These are phyloP conservation scores for Lasiosphaeria miniovina DNA, from an alignment of 495 filamentous ascomycete species.

Conservation along the genomic window DNA sequence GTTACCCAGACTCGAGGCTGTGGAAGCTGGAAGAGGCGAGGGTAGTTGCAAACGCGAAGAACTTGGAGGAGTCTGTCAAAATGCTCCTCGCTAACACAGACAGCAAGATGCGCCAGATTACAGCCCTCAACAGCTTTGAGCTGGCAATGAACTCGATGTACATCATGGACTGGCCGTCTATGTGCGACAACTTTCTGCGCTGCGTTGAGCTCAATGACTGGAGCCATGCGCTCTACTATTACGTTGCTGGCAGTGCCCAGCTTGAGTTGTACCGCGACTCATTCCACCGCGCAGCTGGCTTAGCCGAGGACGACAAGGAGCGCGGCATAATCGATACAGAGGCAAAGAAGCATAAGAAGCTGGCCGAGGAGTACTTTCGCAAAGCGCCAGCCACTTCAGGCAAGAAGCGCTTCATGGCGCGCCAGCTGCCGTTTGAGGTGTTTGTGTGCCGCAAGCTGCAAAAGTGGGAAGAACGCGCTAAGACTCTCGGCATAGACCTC, in stretches of 20 bases:
- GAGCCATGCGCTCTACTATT: slow-evolving; percentile 88
- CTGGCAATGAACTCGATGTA: slow-evolving; percentile 77
- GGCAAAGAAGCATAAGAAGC: slow-evolving; percentile 46
- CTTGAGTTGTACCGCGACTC: slow-evolving; percentile 73
- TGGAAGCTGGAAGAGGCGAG: slow-evolving; percentile 91
- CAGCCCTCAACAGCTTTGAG: slow-evolving; percentile 79
- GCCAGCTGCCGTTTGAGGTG: slow-evolving; percentile 84
- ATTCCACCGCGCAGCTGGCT: slow-evolving; percentile 48
- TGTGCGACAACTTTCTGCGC: slow-evolving; percentile 69
- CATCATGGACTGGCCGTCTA: slow-evolving; percentile 66
- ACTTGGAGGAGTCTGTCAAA: slow-evolving; percentile 65
- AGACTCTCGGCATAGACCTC: slow-evolving; percentile 62
- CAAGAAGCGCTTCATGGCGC: slow-evolving; percentile 85
- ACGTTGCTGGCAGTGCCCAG: slow-evolving; percentile 75
- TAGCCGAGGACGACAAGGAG: slow-evolving; percentile 42
- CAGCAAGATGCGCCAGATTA: slow-evolving; percentile 81
- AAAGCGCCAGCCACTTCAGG: slow-evolving; percentile 73
- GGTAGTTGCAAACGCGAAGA: slow-evolving; percentile 64
- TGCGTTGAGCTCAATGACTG: slow-evolving; percentile 87
- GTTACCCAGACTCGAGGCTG: slow-evolving; percentile 78
- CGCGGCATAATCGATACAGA: slow-evolving; percentile 17
- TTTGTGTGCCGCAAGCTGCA: slow-evolving; percentile 81
- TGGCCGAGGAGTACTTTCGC: slow-evolving; percentile 66
- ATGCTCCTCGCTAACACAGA: slow-evolving; percentile 55
- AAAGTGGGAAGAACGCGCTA: slow-evolving; percentile 85